Base-by-base conservation (phyloP, 345 rosid species). In the Rhizophora mangle region DNA sequence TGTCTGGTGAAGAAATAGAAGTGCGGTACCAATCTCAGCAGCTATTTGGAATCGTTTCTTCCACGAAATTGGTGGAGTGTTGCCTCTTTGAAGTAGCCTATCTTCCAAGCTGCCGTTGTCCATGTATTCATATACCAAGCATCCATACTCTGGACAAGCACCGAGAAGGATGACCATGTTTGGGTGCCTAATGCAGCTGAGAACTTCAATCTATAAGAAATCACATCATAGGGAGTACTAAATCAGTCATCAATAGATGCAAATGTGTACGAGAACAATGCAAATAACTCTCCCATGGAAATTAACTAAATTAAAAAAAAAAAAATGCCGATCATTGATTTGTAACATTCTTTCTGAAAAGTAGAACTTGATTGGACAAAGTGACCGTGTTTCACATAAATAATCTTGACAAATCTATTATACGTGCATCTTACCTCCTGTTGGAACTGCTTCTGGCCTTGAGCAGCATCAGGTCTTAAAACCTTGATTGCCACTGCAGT, bases 111-210 rank as follows among this genome's bases (percentile, higher is more conserved):
- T 93, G 32, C 96, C 96, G 31, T 79, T 75, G 15, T 83, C 85
- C 96, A 93, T 82, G 77, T 78, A 83, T 84, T 93, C 98, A 67
- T 93, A 93, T 13, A 90, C 96, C 77, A 93, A 80, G 78, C 95
- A 86, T n/a, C 96, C 98, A 67, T 85, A 90, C 31, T 86, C 96
- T 0, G 96, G 95, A 72, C 98, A 90, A 0, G 96, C 98, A 53
- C 98, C 97, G 9, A 93, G 83, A n/a, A 93, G 92, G 60, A 90
- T 92, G 67, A 93, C 98, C 93, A 93, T 86, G 82, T 90, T 79
- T 39, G 98, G 98, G 74, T 93, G 97, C 73, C 98, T 84, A 36
- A 90, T 93, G 84, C 80, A 69, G 73, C 94, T 79, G 43, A 93
- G 85, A 72, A 93, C 89, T 80, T 93, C 97, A 24, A 93, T 88